phyloP scores from a whole-genome alignment of 2,329 filamentous ascomycete genomes.

The Huntiella bhutanensis region DNA sequence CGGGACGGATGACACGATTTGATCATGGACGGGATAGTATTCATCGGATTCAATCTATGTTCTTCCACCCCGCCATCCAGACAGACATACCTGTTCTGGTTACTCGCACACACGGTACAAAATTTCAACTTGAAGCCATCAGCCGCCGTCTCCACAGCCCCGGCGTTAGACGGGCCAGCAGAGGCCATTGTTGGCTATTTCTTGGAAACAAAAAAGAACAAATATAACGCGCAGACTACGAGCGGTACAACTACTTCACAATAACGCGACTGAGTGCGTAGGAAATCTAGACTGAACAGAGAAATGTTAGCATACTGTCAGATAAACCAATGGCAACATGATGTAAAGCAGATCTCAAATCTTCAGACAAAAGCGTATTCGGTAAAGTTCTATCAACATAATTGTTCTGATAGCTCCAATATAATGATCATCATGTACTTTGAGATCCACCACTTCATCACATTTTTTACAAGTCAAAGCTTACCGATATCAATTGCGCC shows the following conservation, averaged over 20 bases:
- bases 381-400: slow-evolving; percentile 41
- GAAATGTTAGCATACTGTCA: slow-evolving; percentile 3
- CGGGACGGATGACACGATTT: slow-evolving; percentile 12
- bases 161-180: slow-evolving; percentile 13
- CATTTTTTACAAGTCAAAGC: neutral
- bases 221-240: slow-evolving; percentile 2
- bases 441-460: slow-evolving; percentile 11
- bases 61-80: slow-evolving; percentile 1
- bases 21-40: neutral
- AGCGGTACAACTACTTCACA: slow-evolving; percentile 7
- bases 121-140: slow-evolving; percentile 74
- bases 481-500: slow-evolving; percentile 3
- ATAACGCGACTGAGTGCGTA: slow-evolving; percentile 1
- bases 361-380: slow-evolving; percentile 34
- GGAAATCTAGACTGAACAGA: neutral
- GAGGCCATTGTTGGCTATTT: neutral
- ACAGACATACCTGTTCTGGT: slow-evolving; percentile 66
- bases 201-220: neutral
- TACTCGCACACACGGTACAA: slow-evolving; percentile 97
- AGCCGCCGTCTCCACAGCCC: slow-evolving; percentile 22
- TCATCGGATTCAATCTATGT: neutral
- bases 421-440: slow-evolving; percentile 29
- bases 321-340: neutral
- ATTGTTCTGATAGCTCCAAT: slow-evolving; percentile 62
- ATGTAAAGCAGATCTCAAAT: slow-evolving; percentile 12